phyloP scores from a whole-genome alignment of 192 early-diverging fungal genomes.

The Podila epigama region DNA sequence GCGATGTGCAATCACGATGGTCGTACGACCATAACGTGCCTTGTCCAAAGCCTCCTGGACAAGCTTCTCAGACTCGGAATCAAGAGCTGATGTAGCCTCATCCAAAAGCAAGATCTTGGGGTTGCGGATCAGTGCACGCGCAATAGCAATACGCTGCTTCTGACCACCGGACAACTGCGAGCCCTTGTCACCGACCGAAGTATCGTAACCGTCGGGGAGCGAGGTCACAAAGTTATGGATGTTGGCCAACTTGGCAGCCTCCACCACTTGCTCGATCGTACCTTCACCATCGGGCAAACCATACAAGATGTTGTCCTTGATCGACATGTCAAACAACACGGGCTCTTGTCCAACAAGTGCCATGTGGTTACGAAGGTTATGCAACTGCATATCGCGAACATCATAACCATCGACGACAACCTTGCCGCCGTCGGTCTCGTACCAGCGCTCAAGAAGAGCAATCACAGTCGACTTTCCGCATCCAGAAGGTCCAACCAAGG shows the following conservation, averaged over 20 bases:
- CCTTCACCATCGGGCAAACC: conserved; percentile 54
- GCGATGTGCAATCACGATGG: conserved; percentile 78
- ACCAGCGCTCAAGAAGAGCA: conserved; percentile 77
- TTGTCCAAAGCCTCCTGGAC: conserved; percentile 77
- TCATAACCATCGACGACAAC: conserved; percentile 66
- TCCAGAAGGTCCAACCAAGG: conserved; percentile 86
- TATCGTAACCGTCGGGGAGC: conserved; percentile 68
- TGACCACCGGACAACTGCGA: conserved; percentile 71
- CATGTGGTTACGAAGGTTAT: conserved; percentile 74
- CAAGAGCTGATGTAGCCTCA: conserved; percentile 80
- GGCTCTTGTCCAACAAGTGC: conserved; percentile 96
- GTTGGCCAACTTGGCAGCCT: conserved; percentile 64
- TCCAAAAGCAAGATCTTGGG: conserved; percentile 88
- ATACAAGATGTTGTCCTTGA: conserved; percentile 90
- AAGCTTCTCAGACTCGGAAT: conserved; percentile 73
- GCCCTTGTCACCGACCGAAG: conserved; percentile 74
- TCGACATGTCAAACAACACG: conserved; percentile 85
- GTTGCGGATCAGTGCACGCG: conserved; percentile 86
- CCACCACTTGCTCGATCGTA: conserved; percentile 66
- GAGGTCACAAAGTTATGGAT: conserved; percentile 64
- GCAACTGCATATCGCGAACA: conserved; percentile 68
- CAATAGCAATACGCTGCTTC: conserved; percentile 90
- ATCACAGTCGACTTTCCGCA: conserved; percentile 83
- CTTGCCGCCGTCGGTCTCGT: conserved; percentile 72
- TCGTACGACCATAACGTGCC: conserved; percentile 73